A percentile compares a stretch with the other conserved stretches of the same genome.
Conservation (phyloP, 2,329 filamentous ascomycete genomes). For the Botrytis deweyae region DNA sequence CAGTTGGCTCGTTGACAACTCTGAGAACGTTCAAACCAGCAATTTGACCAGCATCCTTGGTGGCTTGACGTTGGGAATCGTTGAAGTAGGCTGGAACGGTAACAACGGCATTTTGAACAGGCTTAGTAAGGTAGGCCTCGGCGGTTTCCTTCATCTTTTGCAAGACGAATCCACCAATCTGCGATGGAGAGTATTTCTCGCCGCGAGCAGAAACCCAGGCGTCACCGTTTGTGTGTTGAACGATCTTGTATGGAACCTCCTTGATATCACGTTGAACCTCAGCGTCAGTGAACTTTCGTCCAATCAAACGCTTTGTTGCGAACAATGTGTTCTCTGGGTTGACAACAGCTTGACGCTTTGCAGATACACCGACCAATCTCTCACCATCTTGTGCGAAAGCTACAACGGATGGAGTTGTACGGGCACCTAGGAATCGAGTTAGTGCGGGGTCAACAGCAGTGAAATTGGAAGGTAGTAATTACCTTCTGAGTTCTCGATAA, state of each 20-base stretch:
- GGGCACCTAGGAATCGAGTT: conserved; percentile 58
- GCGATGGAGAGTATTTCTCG: conserved; percentile 96
- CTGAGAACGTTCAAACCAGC: conserved; percentile 93
- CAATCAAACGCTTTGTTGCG: conserved; percentile 97
- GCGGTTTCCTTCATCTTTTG: conserved; percentile 99
- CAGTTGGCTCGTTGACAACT: conserved; percentile 97
- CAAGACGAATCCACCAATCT: conserved; percentile 93
- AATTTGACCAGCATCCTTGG: conserved; percentile 97
- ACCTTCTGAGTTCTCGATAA: conserved; percentile 98
- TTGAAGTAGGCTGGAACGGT: conserved; percentile 99
- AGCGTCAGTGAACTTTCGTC: conserved; percentile 89
- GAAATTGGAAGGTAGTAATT: conserved; percentile 26
- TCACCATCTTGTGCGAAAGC: conserved; percentile 95
- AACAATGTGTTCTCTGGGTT: conserved; percentile 99
- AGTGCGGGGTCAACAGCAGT: background rate
- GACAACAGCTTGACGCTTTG: conserved; percentile 96
- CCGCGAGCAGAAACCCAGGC: conserved; percentile 93
- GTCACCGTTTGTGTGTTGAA: conserved; percentile 94
- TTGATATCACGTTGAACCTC: conserved; percentile 97
- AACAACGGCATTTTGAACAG: conserved; percentile 92
- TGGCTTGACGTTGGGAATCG: conserved; percentile 95
- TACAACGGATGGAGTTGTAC: conserved; percentile 91
- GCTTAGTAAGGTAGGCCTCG: conserved; percentile 86
- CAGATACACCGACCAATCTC: conserved; percentile 92
- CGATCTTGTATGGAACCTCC: conserved; percentile 98